These are phyloP conservation scores for Exophiala dermatitidis DNA, from an alignment of 2,329 filamentous ascomycete species.

Conservation along the genomic window DNA sequence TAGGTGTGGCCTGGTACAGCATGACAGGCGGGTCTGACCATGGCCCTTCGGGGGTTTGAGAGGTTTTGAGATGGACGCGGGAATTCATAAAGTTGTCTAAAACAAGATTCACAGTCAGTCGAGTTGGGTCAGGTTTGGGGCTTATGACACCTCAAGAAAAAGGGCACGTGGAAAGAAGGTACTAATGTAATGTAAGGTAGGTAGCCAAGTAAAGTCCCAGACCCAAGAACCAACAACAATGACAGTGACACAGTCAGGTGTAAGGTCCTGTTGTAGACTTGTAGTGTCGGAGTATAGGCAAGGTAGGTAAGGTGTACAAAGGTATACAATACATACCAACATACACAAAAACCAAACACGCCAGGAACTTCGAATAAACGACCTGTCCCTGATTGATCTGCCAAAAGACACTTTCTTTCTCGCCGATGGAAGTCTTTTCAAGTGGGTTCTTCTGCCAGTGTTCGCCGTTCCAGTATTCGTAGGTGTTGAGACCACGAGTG, in stretches of 20 bases:
- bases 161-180: too few relatives aligned
- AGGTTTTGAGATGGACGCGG: conserved; percentile 19
- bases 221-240: too few relatives aligned
- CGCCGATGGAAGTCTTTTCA: conserved; percentile 12
- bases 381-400: conserved; percentile 29
- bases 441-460: conserved; percentile 22
- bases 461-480: conserved; percentile 28
- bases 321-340: conserved; percentile 17
- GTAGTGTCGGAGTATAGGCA: too few relatives aligned
- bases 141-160: too few relatives aligned
- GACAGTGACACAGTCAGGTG: too few relatives aligned
- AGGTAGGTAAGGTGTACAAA: background rate
- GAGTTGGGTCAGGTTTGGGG: background rate
- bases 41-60: conserved; percentile 25
- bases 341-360: conserved; percentile 27
- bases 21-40: conserved; percentile 26
- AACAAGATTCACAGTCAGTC: background rate
- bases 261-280: too few relatives aligned
- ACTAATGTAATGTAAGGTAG: too few relatives aligned
- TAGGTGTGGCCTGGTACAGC: conserved; percentile 24
- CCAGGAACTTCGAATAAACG: conserved; percentile 24
- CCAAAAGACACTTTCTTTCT: conserved; percentile 28
- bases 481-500: conserved; percentile 19
- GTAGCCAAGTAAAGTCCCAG: too few relatives aligned
- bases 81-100: conserved; percentile 26